A percentile compares a stretch with the other conserved stretches of the same genome.
phyloP scores from a whole-genome alignment of 495 filamentous ascomycete genomes.

The Penicillium atrosanguineum region DNA sequence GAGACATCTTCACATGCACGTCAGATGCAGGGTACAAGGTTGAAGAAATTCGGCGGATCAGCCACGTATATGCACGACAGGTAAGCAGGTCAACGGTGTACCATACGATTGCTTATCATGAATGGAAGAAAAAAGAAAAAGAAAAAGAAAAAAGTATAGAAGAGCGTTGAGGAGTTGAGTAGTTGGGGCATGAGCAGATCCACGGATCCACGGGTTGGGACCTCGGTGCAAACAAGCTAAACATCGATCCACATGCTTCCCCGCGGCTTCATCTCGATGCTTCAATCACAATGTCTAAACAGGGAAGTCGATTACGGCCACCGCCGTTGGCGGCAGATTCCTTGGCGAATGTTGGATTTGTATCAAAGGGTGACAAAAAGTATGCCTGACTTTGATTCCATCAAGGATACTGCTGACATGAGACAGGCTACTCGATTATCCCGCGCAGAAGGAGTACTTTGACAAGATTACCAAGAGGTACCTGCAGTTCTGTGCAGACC shows the following conservation, averaged over 20 bases:
- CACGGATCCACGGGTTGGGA: slow-evolving; percentile 16
- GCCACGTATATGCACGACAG: slow-evolving; percentile 15
- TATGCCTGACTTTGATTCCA: slow-evolving; percentile 26
- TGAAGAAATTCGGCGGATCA: slow-evolving; percentile 14
- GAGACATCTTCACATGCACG: slow-evolving; percentile 35
- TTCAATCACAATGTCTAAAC: slow-evolving; percentile 17
- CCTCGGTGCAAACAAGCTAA: slow-evolving; percentile 23
- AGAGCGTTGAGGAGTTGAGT: slow-evolving; percentile 24
- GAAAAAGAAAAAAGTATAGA: slow-evolving; percentile 5
- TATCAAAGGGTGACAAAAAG: slow-evolving; percentile 84
- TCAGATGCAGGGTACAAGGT: slow-evolving; percentile 11
- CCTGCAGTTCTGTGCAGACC: slow-evolving; percentile 77
- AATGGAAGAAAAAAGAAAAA: slow-evolving; percentile 4
- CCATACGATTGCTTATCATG: neutral
- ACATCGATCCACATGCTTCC: slow-evolving; percentile 13
- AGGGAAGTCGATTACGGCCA: slow-evolving; percentile 67
- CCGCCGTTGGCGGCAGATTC: slow-evolving; percentile 56
- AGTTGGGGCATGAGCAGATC: slow-evolving; percentile 22
- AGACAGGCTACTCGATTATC: slow-evolving; percentile 68
- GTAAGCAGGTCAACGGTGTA: slow-evolving; percentile 11
- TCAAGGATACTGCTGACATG: slow-evolving; percentile 6
- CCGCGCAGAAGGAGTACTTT: slow-evolving; percentile 79
- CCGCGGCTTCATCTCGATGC: slow-evolving; percentile 6
- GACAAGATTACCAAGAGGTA: slow-evolving; percentile 81
- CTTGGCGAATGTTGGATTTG: slow-evolving; percentile 73